Evolutionary conservation across 78 protist genomes (phyloP).

Genomic region (Dictyostelium capitatum): DNA sequence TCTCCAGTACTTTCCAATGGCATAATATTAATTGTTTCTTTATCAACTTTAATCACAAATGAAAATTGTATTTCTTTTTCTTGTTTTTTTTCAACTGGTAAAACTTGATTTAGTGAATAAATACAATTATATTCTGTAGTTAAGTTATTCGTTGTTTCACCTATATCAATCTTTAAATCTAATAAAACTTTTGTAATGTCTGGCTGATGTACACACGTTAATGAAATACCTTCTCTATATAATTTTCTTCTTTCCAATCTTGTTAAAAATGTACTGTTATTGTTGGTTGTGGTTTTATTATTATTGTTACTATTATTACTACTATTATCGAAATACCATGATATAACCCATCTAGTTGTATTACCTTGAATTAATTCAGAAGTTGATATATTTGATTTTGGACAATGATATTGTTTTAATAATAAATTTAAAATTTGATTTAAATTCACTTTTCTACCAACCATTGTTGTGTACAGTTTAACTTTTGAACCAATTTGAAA

Average conservation of each 20-base stretch:
- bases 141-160: no score
- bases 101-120: no score
- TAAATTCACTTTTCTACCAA: slow-evolving; percentile 50
- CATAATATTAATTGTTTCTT: not conserved
- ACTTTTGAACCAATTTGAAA: not conserved
- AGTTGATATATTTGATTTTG: not conserved
- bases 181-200: no score
- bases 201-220: no score
- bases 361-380: slow-evolving; percentile 73
- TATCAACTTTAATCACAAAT: not conserved
- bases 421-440: not conserved
- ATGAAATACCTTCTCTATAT: slow-evolving; percentile 8
- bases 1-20: not conserved
- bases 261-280: not conserved
- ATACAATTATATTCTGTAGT: no score
- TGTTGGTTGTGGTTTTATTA: not conserved
- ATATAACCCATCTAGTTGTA: slow-evolving; percentile 64
- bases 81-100: not conserved
- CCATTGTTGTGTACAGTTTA: slow-evolving; percentile 26
- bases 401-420: not conserved
- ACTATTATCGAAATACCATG: slow-evolving; percentile 35
- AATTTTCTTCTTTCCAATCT: slow-evolving; percentile 29
- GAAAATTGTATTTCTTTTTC: slow-evolving; percentile 1
- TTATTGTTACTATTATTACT: not conserved
- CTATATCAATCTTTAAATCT: no score